Evolutionary conservation across 176 grass and related monocot species (phyloP).

Genomic region (Triticum aestivum): DNA sequence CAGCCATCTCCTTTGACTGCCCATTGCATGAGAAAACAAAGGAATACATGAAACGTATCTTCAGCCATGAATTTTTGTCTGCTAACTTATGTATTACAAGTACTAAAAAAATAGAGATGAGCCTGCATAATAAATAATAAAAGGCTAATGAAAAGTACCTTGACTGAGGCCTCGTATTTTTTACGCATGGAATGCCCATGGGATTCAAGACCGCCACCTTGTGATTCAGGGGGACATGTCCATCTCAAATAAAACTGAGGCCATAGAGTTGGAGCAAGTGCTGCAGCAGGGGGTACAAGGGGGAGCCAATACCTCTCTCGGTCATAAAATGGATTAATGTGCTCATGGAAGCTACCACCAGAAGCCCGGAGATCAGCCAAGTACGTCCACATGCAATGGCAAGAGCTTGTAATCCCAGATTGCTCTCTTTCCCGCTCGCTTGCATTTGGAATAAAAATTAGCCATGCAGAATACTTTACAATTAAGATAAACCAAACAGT

Average conservation of each 20-base stretch:
- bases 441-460: conserved; percentile 52
- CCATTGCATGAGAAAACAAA: conserved; percentile 27
- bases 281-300: conserved; percentile 80
- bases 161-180: conserved; percentile 48
- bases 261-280: conserved; percentile 92
- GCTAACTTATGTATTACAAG: not conserved
- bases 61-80: conserved; percentile 11
- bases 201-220: conserved; percentile 78
- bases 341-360: conserved; percentile 75
- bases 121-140: not conserved
- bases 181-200: conserved; percentile 68
- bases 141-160: conserved; percentile 46
- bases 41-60: conserved; percentile 3
- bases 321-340: conserved; percentile 89
- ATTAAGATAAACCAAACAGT: conserved; percentile 5
- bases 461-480: conserved; percentile 23
- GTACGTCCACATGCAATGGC: conserved; percentile 83
- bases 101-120: not conserved
- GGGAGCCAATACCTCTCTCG: conserved; percentile 43
- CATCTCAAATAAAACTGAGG: conserved; percentile 96
- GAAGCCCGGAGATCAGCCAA: conserved; percentile 56
- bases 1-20: conserved; percentile 63
- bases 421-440: conserved; percentile 98
- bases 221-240: conserved; percentile 76
- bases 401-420: conserved; percentile 46